Percentiles rank a stretch among this genome's conserved stretches.
Evolutionary conservation across 1,139 yeast species (phyloP).

Genomic region (Kodamaea sp.): DNA sequence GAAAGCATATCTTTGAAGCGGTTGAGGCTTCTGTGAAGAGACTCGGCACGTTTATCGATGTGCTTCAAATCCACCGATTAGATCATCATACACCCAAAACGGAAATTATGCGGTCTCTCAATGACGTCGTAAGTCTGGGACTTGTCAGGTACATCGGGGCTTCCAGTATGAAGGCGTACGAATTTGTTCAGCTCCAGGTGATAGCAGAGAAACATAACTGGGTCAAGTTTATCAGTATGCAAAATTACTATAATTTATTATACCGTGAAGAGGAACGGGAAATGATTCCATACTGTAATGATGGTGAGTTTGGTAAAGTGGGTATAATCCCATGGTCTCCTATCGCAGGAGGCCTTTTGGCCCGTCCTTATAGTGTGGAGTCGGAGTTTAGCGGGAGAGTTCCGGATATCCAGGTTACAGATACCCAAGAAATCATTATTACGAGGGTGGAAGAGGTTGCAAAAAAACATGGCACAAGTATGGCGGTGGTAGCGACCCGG

Average conservation of each 20-base stretch:
- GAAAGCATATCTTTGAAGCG: slow-evolving; percentile 22
- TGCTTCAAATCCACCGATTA: slow-evolving; percentile 20
- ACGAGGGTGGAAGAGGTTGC: slow-evolving; percentile 55
- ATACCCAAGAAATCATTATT: slow-evolving; percentile 41
- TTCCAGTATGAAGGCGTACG: slow-evolving; percentile 19
- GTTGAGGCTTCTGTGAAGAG: slow-evolving; percentile 17
- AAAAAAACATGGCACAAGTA: slow-evolving; percentile 40
- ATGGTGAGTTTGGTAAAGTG: slow-evolving; percentile 36
- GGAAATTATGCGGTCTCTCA: slow-evolving; percentile 21
- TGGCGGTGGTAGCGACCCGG: slow-evolving; percentile 57
- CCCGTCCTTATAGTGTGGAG: slow-evolving; percentile 34
- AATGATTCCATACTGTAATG: slow-evolving; percentile 54
- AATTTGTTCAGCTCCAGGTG: slow-evolving; percentile 19
- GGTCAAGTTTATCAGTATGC: slow-evolving; percentile 60
- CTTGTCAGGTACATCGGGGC: slow-evolving; percentile 20
- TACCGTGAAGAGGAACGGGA: slow-evolving; percentile 64
- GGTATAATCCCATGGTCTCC: slow-evolving; percentile 57
- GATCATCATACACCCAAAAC: slow-evolving; percentile 15
- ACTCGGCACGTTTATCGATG: slow-evolving; percentile 22
- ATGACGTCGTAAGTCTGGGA: slow-evolving; percentile 19
- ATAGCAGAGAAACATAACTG: slow-evolving; percentile 18
- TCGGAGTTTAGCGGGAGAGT: slow-evolving; percentile 20
- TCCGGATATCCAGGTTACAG: slow-evolving; percentile 11
- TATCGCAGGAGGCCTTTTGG: slow-evolving; percentile 46
- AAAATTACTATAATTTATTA: slow-evolving; percentile 54